Base-by-base conservation (phyloP, 2,329 filamentous ascomycete species). In the Drechslera avenae region DNA sequence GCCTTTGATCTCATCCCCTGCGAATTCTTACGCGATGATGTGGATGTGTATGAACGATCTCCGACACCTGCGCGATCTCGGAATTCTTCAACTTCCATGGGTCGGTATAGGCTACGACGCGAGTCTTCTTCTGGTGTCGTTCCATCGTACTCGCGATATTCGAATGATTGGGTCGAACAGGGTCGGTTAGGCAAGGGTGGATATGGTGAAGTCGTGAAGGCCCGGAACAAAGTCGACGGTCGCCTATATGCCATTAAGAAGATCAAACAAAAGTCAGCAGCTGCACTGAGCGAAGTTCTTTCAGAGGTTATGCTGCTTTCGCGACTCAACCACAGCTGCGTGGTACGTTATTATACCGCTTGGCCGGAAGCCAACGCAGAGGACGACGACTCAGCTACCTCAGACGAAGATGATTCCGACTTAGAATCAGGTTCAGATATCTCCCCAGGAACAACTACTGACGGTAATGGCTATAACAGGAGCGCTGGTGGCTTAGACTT, bases 181-280 rank as follows among this genome's bases (percentile, higher is more conserved):
- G 91, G 90, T 12, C 85, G 89, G 4, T 80, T 99, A 10, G 94
- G 94, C 3, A 95, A 93, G 71, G 94, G 94, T 35, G 94, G 93
- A 0, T 99, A 96, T 74, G 94, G 94, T 4, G 91, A 97, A 74
- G 94, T 99, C 17, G 91, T 97, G 47, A 95, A 96, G 72, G 93
- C 93, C 2, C 85, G 93, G 26, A 96, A 96, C 73, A 96, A 94
- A 75, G 84, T 97, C 3, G 94, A 97, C 69, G 90, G 90, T 0
- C 89, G 92, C 50, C 87, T 95, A 35, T 99, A 97, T 74, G 94
- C 94, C 14, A 90, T 99, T 69, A 99, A 99, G 73, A 97, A 97
- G 71, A 94, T 99, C 55, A 90, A 86, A 1, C 90, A 94, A 61
- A 87, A 87, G 43, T 90, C 90, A 1, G 83, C 88, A 19, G 82